Conservation (phyloP, 805 yeast species). For the Candida incommunis region DNA sequence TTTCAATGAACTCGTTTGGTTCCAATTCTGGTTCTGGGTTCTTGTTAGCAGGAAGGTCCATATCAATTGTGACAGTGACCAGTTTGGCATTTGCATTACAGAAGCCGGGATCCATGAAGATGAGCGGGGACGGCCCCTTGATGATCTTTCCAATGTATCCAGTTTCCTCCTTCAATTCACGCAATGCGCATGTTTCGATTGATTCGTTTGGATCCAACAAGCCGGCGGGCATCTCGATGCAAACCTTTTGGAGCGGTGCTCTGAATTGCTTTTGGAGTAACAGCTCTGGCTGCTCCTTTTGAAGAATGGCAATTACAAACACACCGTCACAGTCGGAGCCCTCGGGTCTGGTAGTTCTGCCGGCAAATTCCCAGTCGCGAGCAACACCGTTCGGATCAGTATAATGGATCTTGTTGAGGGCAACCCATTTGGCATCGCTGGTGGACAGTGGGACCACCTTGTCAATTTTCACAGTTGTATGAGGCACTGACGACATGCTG, state of each 20-base stretch:
- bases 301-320: slow-evolving; percentile 66
- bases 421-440: slow-evolving; percentile 49
- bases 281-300: slow-evolving; percentile 35
- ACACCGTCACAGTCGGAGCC: slow-evolving; percentile 72
- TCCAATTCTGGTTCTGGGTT: slow-evolving; percentile 67
- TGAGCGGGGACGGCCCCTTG: slow-evolving; percentile 27
- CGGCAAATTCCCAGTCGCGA: slow-evolving; percentile 87
- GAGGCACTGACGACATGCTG: slow-evolving; percentile 9
- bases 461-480: slow-evolving; percentile 18
- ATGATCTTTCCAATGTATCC: slow-evolving; percentile 66
- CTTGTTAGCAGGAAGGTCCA: slow-evolving; percentile 46
- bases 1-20: slow-evolving; percentile 85
- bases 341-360: slow-evolving; percentile 56
- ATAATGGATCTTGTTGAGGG: slow-evolving; percentile 27
- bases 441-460: slow-evolving; percentile 17
- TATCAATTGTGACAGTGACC: slow-evolving; percentile 67
- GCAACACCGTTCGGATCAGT: slow-evolving; percentile 20
- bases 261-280: slow-evolving; percentile 81
- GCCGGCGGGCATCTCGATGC: slow-evolving; percentile 94
- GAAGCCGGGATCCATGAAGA: slow-evolving; percentile 75
- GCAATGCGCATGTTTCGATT: slow-evolving; percentile 62
- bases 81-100: slow-evolving; percentile 78
- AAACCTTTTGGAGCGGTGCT: slow-evolving; percentile 80
- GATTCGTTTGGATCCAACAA: slow-evolving; percentile 74
- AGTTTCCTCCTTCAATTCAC: slow-evolving; percentile 86